Evolutionary conservation across 169 alveolate genomes (phyloP), one percentile per base, ranked within the genome.

Genomic region (Plasmodium chabaudi): DNA sequence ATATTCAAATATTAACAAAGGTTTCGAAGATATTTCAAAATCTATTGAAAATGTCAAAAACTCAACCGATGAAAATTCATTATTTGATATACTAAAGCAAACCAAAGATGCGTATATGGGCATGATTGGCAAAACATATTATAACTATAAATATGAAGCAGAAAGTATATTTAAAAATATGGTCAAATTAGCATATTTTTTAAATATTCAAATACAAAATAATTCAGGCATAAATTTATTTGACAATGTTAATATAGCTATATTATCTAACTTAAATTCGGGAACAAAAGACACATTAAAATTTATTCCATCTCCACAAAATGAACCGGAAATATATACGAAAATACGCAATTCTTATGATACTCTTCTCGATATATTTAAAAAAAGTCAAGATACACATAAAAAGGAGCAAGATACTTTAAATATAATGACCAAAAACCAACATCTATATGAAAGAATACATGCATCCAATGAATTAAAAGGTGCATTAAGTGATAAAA

Each of bases 31-130:
- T 44, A 53, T 71, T 12, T 5, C 49, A 19, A 57, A 71, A 19
- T 2, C 25, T 23, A 12, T 71, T 25, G 57, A 15, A 53, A 46
- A 17, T 51, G 17, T 71, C 53, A 53, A 71, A 53, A 12, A 12
- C 0, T n/a, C 21, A 51, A 19, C 10, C 23, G 69, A 71, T 7
- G 57, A 23, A 51, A 9, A 5, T 10, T 17, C n/a, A 9, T 1
- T 21, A 71, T 49, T 49, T 19, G 39, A n/a, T 12, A 71, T 12
- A 17, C 6, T 71, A 71, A 19, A 47, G n/a, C 69, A 71, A 42
- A 67, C 34, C 4, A 15, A 9, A 53, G 6, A n/a, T 12, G 51
- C 13, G 7, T 23, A 39, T 71, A 44, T 13, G 12, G 39, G 19
- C 13, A 5, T 71, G 25, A 9, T 13, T 13, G 44, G 55, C 4